Evolutionary conservation across 257 asterid species (phyloP).

Genomic region (Nicotiana obtusifolia): DNA sequence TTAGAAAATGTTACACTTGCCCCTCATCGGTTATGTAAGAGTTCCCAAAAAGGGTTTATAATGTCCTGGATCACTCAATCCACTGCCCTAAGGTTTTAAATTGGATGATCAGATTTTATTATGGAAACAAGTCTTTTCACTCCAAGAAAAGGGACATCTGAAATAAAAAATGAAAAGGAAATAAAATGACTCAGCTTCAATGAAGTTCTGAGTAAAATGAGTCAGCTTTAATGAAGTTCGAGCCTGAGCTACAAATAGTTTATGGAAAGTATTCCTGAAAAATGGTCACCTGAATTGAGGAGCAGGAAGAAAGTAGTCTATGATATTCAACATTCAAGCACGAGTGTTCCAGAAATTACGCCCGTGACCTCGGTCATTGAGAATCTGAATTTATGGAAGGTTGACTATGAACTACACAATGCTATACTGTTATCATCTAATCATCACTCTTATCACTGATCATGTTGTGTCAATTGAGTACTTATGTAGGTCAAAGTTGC

Average conservation of each 20-base stretch:
- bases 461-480: conserved; percentile 26
- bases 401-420: background rate
- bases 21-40: background rate
- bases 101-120: background rate
- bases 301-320: background rate
- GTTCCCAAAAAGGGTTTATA: background rate
- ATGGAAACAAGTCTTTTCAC: background rate
- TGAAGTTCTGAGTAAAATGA: background rate
- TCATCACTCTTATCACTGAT: conserved; percentile 5
- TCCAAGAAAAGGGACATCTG: background rate
- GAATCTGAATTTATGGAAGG: background rate
- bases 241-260: background rate
- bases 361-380: background rate
- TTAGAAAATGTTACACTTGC: background rate
- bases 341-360: background rate
- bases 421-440: background rate
- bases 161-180: background rate
- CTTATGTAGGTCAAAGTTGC: conserved; percentile 51
- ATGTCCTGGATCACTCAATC: background rate
- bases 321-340: background rate
- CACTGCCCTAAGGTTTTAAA: background rate
- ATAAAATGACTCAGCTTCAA: background rate
- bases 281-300: background rate
- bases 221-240: background rate
- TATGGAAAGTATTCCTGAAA: background rate